These are phyloP conservation scores for Magnusiomyces paraingens DNA, from an alignment of 1,139 yeast genomes.

Conservation along the genomic window DNA sequence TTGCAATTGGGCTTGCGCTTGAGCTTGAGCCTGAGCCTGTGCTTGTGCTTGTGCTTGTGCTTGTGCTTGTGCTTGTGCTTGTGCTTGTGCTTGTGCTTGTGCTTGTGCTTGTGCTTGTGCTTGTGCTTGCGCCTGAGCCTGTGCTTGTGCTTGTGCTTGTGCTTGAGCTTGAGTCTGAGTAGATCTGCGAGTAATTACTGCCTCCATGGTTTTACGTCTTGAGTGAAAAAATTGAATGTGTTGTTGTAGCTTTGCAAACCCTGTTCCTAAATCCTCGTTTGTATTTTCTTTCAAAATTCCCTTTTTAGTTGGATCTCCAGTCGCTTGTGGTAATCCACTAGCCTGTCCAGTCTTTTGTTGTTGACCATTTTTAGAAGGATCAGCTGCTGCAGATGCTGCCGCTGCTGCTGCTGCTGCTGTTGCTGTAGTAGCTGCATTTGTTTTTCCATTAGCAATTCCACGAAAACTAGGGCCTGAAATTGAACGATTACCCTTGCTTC, in stretches of 20 bases:
- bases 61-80: no score
- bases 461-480: not conserved
- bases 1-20: not conserved
- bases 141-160: no score
- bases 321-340: not conserved
- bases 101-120: no score
- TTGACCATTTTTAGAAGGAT: not conserved
- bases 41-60: not conserved
- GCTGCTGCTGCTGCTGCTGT: not conserved
- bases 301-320: slow-evolving; percentile 21
- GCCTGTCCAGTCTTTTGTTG: not conserved
- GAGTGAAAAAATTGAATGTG: slow-evolving; percentile 43
- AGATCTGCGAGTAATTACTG: not conserved
- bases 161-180: not conserved
- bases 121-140: no score
- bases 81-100: no score
- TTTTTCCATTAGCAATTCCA: not conserved
- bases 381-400: not conserved
- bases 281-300: slow-evolving; percentile 46
- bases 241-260: slow-evolving; percentile 39
- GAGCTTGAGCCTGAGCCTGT: not conserved
- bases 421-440: not conserved
- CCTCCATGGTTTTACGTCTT: slow-evolving; percentile 2
- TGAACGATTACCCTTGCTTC: no score
- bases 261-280: slow-evolving; percentile 41